Conservation (phyloP, 1,139 yeast genomes). For the Geotrichum carabidarum region DNA sequence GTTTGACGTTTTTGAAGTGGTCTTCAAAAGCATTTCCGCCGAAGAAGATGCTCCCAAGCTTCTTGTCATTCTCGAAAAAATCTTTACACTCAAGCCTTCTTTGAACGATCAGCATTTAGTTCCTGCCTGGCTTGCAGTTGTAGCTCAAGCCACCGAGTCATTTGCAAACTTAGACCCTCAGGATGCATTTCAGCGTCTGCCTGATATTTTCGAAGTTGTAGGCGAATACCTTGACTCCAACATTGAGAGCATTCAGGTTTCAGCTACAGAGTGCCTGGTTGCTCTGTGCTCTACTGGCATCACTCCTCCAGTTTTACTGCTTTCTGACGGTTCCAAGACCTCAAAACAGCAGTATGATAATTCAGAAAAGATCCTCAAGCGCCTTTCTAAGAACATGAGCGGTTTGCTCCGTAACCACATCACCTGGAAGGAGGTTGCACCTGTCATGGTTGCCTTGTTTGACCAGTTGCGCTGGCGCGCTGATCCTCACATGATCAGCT, state of each 20-base stretch:
- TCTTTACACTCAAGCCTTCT: constrained; percentile 77
- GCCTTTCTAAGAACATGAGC: constrained; percentile 48
- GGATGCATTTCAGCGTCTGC: constrained; percentile 53
- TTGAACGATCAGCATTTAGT: constrained; percentile 77
- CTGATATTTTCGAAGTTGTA: constrained; percentile 53
- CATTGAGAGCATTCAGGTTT: constrained; percentile 57
- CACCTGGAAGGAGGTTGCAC: constrained; percentile 71
- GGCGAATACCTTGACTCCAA: constrained; percentile 63
- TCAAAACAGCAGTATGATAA: constrained; percentile 46
- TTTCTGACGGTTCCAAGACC: constrained; percentile 40
- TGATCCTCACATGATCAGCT: constrained; percentile 64
- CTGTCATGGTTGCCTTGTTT: constrained; percentile 60
- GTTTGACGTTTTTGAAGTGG: constrained; percentile 78
- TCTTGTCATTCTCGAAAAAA: constrained; percentile 58
- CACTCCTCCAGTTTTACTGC: constrained; percentile 53
- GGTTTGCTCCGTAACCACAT: constrained; percentile 69
- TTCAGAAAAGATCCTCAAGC: constrained; percentile 46
- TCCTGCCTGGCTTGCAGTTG: constrained; percentile 92
- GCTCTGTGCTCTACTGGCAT: constrained; percentile 63
- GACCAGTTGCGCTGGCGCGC: constrained; percentile 61
- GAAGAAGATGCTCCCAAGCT: constrained; percentile 56
- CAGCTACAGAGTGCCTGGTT: constrained; percentile 82
- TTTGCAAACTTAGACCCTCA: constrained; percentile 58
- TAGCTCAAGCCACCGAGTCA: constrained; percentile 78
- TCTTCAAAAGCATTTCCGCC: constrained; percentile 70